Conservation (phyloP, 192 early-diverging fungal genomes). For the Rhizoclosmatium sp. region DNA sequence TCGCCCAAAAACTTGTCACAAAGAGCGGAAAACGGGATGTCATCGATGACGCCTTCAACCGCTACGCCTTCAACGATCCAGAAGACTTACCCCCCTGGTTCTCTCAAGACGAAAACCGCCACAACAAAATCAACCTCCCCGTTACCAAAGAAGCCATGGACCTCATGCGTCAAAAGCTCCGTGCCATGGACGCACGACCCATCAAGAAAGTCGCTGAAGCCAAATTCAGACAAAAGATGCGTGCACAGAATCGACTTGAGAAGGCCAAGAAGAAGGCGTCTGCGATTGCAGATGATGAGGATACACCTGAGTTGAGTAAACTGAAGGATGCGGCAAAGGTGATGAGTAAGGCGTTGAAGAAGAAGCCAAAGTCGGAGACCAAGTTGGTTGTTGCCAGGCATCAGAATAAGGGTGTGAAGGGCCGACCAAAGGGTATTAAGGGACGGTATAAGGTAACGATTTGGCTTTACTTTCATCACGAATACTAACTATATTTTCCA, state of each 20-base stretch:
- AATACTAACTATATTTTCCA: not conserved
- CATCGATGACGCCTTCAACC: conserved; percentile 93
- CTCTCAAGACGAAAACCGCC: conserved; percentile 86
- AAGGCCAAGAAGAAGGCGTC: conserved; percentile 91
- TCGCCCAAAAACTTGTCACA: conserved; percentile 85
- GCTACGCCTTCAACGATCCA: conserved; percentile 87
- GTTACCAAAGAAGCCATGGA: conserved; percentile 97
- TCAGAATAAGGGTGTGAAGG: conserved; percentile 80
- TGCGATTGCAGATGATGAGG: conserved; percentile 82
- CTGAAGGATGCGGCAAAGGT: conserved; percentile 81
- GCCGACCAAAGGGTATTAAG: conserved; percentile 96
- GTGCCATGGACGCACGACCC: conserved; percentile 93
- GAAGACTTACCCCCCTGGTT: conserved; percentile 93
- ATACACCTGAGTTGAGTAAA: conserved; percentile 86
- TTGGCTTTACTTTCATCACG: not conserved
- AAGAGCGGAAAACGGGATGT: conserved; percentile 80
- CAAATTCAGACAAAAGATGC: conserved; percentile 94
- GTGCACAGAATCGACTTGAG: conserved; percentile 74
- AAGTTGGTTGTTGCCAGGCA: conserved; percentile 92
- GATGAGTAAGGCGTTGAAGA: conserved; percentile 68
- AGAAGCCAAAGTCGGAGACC: conserved; percentile 74
- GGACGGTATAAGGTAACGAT: conserved; percentile 71
- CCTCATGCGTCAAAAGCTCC: conserved; percentile 80
- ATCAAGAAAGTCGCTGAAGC: conserved; percentile 99
- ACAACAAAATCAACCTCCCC: conserved; percentile 89